Evolutionary conservation across 1,284 basidiomycete genomes (phyloP).

Genomic region (Heterobasidion parviporum): DNA sequence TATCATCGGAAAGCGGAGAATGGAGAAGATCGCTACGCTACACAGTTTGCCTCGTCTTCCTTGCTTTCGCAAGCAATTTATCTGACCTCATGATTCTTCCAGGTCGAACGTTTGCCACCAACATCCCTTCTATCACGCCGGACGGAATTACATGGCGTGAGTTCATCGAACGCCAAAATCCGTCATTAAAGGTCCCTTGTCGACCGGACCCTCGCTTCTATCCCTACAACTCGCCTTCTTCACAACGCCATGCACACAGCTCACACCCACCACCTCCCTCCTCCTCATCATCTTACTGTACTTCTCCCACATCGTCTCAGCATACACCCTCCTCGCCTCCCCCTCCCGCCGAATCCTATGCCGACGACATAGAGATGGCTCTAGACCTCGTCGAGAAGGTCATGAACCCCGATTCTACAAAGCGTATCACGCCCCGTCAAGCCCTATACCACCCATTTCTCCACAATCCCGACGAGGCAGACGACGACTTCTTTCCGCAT

Average conservation of each 20-base stretch:
- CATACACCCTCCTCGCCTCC: slow-evolving; percentile 14
- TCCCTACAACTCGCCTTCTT: slow-evolving; percentile 30
- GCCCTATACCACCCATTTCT: slow-evolving; percentile 80
- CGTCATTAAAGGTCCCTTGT: slow-evolving; percentile 53
- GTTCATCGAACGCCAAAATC: slow-evolving; percentile 75
- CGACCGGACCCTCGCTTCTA: slow-evolving; percentile 43
- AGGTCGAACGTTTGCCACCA: slow-evolving; percentile 85
- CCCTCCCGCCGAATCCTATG: slow-evolving; percentile 31
- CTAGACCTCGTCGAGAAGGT: slow-evolving; percentile 68
- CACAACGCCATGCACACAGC: background rate
- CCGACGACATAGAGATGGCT: slow-evolving; percentile 52
- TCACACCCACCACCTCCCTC: slow-evolving; percentile 21
- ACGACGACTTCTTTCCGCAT: slow-evolving; percentile 63
- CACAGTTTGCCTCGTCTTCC: slow-evolving; percentile 64
- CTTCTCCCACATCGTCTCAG: slow-evolving; percentile 16
- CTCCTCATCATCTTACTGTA: slow-evolving; percentile 22
- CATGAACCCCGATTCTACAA: slow-evolving; percentile 69
- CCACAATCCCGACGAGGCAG: slow-evolving; percentile 26
- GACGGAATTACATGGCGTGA: slow-evolving; percentile 63
- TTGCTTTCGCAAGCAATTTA: slow-evolving; percentile 2
- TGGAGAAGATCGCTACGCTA: slow-evolving; percentile 82
- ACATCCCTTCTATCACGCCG: slow-evolving; percentile 67
- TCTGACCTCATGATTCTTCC: background rate
- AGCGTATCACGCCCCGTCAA: slow-evolving; percentile 66
- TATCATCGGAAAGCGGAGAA: slow-evolving; percentile 77